Evolutionary conservation across 1,139 yeast genomes (phyloP).

Genomic region (Zygoascus sp.): DNA sequence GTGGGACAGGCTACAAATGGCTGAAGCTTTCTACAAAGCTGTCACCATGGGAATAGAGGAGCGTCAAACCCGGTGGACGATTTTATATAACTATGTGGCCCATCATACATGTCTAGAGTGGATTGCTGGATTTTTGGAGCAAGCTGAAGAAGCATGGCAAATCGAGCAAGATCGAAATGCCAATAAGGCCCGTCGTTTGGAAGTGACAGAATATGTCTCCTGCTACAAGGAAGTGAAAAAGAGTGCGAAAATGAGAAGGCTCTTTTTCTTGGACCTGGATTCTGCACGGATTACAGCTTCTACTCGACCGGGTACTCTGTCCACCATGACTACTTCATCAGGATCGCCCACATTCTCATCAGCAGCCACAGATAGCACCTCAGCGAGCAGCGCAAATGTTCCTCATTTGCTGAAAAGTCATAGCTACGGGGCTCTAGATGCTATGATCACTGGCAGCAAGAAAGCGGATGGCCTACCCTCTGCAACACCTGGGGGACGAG

Average conservation of each 20-base stretch:
- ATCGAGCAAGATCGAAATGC: constrained; percentile 45
- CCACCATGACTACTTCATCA: neutral
- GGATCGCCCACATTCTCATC: neutral
- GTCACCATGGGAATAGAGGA: constrained; percentile 61
- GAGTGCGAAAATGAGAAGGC: constrained; percentile 24
- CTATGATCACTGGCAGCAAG: neutral
- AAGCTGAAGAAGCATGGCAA: constrained; percentile 61
- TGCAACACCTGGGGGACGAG: neutral
- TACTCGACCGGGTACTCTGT: neutral
- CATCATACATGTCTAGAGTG: constrained; percentile 71
- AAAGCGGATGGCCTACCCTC: neutral
- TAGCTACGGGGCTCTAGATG: constrained; percentile 4
- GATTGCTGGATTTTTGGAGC: constrained; percentile 57
- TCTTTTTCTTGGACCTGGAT: constrained; percentile 35
- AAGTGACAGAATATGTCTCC: constrained; percentile 22
- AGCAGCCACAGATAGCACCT: neutral
- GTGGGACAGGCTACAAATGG: constrained; percentile 71
- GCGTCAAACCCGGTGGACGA: constrained; percentile 57
- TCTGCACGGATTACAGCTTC: constrained; percentile 4
- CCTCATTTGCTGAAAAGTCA: neutral
- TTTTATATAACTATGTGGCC: constrained; percentile 53
- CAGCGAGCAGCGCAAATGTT: constrained; percentile 3
- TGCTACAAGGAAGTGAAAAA: constrained; percentile 23
- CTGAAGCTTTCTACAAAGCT: constrained; percentile 57
- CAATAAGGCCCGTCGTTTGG: constrained; percentile 30